Evolutionary conservation across 106 monocot species (phyloP).

Genomic region (Gastrodia elata): DNA sequence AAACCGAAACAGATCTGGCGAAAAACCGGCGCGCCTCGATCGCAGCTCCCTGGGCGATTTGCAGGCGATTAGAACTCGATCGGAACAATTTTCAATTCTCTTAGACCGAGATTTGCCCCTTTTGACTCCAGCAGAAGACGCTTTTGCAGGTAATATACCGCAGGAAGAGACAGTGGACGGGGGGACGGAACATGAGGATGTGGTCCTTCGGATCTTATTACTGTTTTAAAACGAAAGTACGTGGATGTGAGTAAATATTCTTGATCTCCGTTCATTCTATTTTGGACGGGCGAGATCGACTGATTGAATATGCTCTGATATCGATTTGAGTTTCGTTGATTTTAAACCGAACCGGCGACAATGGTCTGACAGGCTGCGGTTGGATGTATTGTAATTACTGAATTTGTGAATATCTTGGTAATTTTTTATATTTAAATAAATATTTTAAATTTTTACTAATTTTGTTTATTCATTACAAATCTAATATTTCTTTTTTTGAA

Average conservation of each 20-base stretch:
- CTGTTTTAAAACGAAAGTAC: neutral
- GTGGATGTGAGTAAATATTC: no score
- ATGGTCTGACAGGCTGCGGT: neutral
- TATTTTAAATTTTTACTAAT: no score
- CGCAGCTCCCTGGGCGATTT: neutral
- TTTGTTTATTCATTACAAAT: no score
- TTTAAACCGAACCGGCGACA: neutral
- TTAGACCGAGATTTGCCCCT: neutral
- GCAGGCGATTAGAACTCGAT: neutral
- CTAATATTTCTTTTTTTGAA: no score
- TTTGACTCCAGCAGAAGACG: neutral
- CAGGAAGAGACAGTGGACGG: neutral
- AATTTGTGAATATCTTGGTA: no score
- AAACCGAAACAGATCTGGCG: conserved; percentile 9
- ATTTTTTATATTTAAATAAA: no score
- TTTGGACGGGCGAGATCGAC: neutral
- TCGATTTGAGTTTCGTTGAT: no score
- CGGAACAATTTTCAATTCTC: no score
- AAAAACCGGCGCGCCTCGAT: neutral
- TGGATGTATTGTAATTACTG: no score
- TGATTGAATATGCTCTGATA: neutral
- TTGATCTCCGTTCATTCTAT: neutral
- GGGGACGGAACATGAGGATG: neutral
- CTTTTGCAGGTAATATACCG: neutral
- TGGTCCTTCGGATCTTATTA: no score